Evolutionary conservation across 1,139 yeast species (phyloP), one percentile per base, ranked within the genome.

Genomic region (Blastobotrys aristatus): DNA sequence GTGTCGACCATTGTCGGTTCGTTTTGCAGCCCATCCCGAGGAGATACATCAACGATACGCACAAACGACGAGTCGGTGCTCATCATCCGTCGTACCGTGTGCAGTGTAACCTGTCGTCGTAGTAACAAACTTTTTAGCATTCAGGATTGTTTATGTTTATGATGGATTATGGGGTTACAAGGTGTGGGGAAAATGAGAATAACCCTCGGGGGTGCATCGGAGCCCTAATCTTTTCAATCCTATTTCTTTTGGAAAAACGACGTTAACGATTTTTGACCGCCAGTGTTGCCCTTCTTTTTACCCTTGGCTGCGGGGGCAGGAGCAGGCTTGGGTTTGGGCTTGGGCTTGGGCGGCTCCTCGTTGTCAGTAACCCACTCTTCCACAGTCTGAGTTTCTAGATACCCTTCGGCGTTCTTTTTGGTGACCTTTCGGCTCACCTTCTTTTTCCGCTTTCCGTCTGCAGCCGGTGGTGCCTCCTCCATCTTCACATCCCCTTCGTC

Each of bases 21-120:
- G 46, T 66, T 66, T 46, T 66, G 70, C 17, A 66, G 60, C 5
- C 70, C 70, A 47, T 66, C 70, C 17, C 70, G 57, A 8, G 68
- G 67, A 8, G 66, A 63, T 2, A 65, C 69, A 41, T 66, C 70
- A 4, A 65, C 66, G 21, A 66, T 61, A 27, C 56, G 37, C n/a
- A 50, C 52, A 31, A 14, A 27, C 3, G 31, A 24, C 31, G 21
- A 6, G 30, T 13, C 11, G 21, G 17, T 37, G 6, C 40, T 37
- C n/a, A 33, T 30, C 6, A 5, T 13, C 33, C 17, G 17, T 13
- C 16, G 17, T 30, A 30, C 33, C 6, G n/a, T 13, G 17, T 30
- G n/a, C 7, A 13, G n/a, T n/a, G 29, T n/a, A n/a, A n/a, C n/a
- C 4, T 8, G 6, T 14, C 22, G n/a, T 33, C 37, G n/a, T 33